Evolutionary conservation across 2,329 filamentous ascomycete species (phyloP), one percentile per base, ranked within the genome.

Genomic region (Xylaria sp.): DNA sequence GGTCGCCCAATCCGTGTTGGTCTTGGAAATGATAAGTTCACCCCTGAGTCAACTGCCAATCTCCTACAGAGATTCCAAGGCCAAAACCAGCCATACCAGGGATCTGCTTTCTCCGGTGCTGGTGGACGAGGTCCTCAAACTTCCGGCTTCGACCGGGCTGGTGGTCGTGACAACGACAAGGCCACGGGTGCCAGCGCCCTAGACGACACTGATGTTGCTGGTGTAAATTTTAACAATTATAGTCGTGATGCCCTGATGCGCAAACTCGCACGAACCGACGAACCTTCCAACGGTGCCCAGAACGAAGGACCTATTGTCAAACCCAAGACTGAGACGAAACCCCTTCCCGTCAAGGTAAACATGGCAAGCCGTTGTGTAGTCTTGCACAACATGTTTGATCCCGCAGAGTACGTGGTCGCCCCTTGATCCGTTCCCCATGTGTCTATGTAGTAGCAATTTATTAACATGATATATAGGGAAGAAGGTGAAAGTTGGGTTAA

Each of bases 21-120:
- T 76, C 91, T 99, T 80, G 94, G 94, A 78, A 99, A 97, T 80
- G 94, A 99, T 90, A 97, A 97, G 85, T 97, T 97, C 79, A 97
- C 92, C 77, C 90, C 92, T 72, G 94, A 97, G 79, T 94, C 92
- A 77, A 96, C 91, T 76, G 89, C 91, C 75, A 92, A 91, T 78
- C 85, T 96, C 74, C 80, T 96, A 73, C 91, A 95, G 80, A 91
- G 91, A 78, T 95, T 96, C 80, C 89, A 91, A 75, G 88, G 89
- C 73, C 88, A 90, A 76, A 87, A 85, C 76, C 82, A 83, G 76
- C 83, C 84, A 74, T 94, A 87, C 75, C 91, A 96, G 79, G 91
- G 91, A 73, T 97, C 92, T 64, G 86, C 89, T 55, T 96, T 97
- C 76, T 96, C 91, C 62, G 92, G 93, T 67, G 86, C 90, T 65